These are phyloP conservation scores for Rhynchospora pubera DNA, from an alignment of 176 grass and related monocot species.

Conservation along the genomic window DNA sequence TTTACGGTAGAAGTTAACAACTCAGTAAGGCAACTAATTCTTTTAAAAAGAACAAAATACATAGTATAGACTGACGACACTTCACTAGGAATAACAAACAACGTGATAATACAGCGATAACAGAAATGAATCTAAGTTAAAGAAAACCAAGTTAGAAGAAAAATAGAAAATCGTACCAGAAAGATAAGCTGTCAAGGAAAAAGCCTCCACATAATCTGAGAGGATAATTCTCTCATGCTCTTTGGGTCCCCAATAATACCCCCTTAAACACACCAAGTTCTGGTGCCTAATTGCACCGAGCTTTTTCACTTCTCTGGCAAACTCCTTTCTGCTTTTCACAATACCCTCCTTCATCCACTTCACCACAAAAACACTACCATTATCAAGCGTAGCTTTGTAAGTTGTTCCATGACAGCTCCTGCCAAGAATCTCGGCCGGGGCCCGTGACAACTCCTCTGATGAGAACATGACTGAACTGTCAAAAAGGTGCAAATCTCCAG, in stretches of 20 bases:
- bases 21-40: background rate
- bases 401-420: conserved; percentile 91
- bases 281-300: conserved; percentile 63
- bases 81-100: background rate
- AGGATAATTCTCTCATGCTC: conserved; percentile 87
- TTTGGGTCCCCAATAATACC: conserved; percentile 90
- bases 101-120: background rate
- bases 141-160: background rate
- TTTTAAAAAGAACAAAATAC: background rate
- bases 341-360: conserved; percentile 95
- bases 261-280: conserved; percentile 62
- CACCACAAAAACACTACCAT: conserved; percentile 54
- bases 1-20: background rate
- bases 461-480: conserved; percentile 54
- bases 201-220: conserved; percentile 68
- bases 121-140: background rate
- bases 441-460: conserved; percentile 67
- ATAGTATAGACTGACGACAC: background rate
- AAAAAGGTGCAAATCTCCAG: conserved; percentile 78
- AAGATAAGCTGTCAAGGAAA: conserved; percentile 58
- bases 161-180: conserved; percentile 45
- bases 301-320: conserved; percentile 88
- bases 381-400: conserved; percentile 80
- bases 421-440: conserved; percentile 83
- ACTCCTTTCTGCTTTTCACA: conserved; percentile 86